Evolutionary conservation across 495 filamentous ascomycete species (phyloP), one percentile per base, ranked within the genome.

Genomic region (Aspergillus panamensis): DNA sequence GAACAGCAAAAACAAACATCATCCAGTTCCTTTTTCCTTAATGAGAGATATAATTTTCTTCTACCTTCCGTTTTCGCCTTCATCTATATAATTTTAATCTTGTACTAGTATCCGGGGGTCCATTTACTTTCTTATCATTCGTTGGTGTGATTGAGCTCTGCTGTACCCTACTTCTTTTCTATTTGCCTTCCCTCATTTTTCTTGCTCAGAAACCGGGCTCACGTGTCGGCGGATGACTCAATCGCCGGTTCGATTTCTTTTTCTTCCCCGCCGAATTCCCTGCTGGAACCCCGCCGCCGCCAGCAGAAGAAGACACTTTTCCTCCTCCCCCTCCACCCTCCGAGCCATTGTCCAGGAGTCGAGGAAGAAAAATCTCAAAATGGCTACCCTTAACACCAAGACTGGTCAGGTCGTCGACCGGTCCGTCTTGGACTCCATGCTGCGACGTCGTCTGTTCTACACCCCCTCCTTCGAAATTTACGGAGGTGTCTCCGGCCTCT

Each of bases 401-500:
- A 92, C 89, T 69, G 94, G 93, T 61, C 84, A 93, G 78, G 84
- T 87, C 67, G 85, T 98, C 58, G 92, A 97, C 68, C 87, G 91
- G 51, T 75, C 78, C 32, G 73, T 81, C 30, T 81, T 97, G 64
- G 94, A 97, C 62, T 87, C 84, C 32, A 82, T 97, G 69, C 84
- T 97, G 59, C 84, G 88, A 56, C 87, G 91, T 54, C 87, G 92
- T 71, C 78, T 93, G 74, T 95, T 97, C 80, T 96, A 91, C 74
- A 96, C 92, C 54, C 95, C 92, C 47, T 84, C 91, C 48, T 98
- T 96, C 71, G 94, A 97, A 69, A 88, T 92, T 62, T 97, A 97
- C 67, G 88, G 88, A 66, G 90, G 91, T 67, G 87, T 91, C 32
- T 85, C 86, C 57, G 90, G 90, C 67, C 86, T 93, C 19, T 95